Percentiles rank a stretch among this genome's conserved stretches.
phyloP scores from a whole-genome alignment of 805 yeast species.

The Sugiyamaella chiloensis region DNA sequence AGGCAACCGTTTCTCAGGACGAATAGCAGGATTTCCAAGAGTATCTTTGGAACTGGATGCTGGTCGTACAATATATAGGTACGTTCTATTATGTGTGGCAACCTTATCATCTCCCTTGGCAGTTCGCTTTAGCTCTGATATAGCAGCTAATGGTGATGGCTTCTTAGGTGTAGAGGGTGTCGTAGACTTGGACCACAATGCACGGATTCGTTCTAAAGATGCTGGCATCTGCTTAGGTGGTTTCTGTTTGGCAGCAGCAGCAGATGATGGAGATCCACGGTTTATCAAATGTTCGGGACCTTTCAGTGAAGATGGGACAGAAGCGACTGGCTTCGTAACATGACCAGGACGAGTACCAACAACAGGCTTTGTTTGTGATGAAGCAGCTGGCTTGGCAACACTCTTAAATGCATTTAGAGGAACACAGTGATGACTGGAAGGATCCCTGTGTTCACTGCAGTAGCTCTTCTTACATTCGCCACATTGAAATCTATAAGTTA shows the following conservation, averaged over 20 bases:
- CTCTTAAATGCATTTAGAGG: too few species aligned
- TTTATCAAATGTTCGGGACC: too few species aligned
- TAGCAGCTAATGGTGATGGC: slow-evolving; percentile 8
- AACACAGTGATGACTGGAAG: slow-evolving; percentile 36
- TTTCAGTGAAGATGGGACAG: too few species aligned
- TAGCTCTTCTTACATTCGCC: slow-evolving; percentile 34
- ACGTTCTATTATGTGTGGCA: slow-evolving; percentile 32
- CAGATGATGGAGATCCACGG: too few species aligned
- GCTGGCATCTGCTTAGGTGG: neutral
- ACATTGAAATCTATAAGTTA: slow-evolving; percentile 34
- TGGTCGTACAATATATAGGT: slow-evolving; percentile 31
- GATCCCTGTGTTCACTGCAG: slow-evolving; percentile 38
- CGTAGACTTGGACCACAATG: slow-evolving; percentile 18
- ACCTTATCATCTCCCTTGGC: slow-evolving; percentile 40
- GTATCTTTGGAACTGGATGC: slow-evolving; percentile 19
- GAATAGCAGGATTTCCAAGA: slow-evolving; percentile 15
- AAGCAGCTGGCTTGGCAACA: too few species aligned
- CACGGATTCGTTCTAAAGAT: slow-evolving; percentile 15
- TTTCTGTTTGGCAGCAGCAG: too few species aligned
- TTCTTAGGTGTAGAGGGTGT: slow-evolving; percentile 7
- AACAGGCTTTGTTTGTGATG: too few species aligned
- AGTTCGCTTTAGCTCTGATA: slow-evolving; percentile 27
- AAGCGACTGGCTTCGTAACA: too few species aligned
- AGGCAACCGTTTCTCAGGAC: slow-evolving; percentile 26
- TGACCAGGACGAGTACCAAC: too few species aligned